Evolutionary conservation across 1,284 basidiomycete species (phyloP).

Genomic region (Pseudozyma pruni): DNA sequence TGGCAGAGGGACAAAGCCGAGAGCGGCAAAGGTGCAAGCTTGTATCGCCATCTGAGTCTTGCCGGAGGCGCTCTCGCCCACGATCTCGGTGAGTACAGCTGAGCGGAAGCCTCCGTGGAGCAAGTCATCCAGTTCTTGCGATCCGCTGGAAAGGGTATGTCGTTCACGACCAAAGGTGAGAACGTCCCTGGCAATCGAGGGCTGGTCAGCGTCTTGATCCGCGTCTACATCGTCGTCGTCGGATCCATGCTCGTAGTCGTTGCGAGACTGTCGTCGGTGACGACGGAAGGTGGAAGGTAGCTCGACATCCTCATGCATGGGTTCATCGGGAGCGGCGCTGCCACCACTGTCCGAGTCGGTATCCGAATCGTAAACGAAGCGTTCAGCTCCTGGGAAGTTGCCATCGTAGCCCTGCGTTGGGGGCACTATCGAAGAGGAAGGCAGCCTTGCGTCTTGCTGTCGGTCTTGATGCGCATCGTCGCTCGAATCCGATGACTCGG

Average conservation of each 20-base stretch:
- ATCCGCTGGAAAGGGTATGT: slow-evolving; percentile 31
- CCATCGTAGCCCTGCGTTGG: slow-evolving; percentile 45
- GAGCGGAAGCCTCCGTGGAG: slow-evolving; percentile 46
- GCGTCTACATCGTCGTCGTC: not conserved
- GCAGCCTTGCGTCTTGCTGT: not conserved
- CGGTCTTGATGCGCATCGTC: slow-evolving; percentile 1
- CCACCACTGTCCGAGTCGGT: slow-evolving; percentile 12
- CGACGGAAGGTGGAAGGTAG: slow-evolving; percentile 14
- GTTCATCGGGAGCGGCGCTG: not conserved
- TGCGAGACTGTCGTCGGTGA: not conserved
- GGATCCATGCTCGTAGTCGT: not conserved
- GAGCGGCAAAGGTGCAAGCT: slow-evolving; percentile 41
- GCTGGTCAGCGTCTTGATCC: not conserved
- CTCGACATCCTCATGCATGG: slow-evolving; percentile 24
- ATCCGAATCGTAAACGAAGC: slow-evolving; percentile 35
- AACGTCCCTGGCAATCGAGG: slow-evolving; percentile 9
- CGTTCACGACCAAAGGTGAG: slow-evolving; percentile 19
- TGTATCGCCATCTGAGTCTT: slow-evolving; percentile 60
- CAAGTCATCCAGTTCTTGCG: slow-evolving; percentile 36
- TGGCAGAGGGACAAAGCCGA: slow-evolving; percentile 27
- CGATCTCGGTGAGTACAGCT: slow-evolving; percentile 51
- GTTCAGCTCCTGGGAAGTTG: slow-evolving; percentile 30
- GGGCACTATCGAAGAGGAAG: slow-evolving; percentile 19
- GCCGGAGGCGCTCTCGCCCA: slow-evolving; percentile 59
- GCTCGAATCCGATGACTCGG: slow-evolving; percentile 5